Percentiles rank a stretch among this genome's conserved stretches.
Evolutionary conservation across 2,329 filamentous ascomycete genomes (phyloP).

Genomic region (Pseudogymnoascus sp.): DNA sequence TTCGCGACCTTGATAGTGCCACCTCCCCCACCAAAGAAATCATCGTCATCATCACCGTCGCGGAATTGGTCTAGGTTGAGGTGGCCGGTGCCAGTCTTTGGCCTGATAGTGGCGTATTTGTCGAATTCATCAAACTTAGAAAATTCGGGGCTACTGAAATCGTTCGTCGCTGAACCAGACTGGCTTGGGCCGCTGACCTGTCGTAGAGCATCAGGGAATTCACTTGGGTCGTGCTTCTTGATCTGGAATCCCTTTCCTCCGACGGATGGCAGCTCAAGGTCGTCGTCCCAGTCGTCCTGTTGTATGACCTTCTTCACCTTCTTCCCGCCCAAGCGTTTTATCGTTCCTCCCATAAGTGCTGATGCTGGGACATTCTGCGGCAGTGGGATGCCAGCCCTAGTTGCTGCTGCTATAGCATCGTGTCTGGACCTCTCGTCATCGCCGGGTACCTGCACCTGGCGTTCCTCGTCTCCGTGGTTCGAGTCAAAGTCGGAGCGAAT

Average conservation of each 20-base stretch:
- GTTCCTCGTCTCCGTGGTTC: conserved; percentile 72
- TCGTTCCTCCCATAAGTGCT: conserved; percentile 83
- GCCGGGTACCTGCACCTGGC: conserved; percentile 74
- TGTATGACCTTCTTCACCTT: conserved; percentile 65
- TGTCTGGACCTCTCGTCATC: conserved; percentile 77
- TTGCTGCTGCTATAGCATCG: conserved; percentile 80
- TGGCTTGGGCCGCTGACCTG: conserved; percentile 30
- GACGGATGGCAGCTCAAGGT: conserved; percentile 58
- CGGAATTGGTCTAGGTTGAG: conserved; percentile 57
- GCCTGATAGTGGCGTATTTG: conserved; percentile 20
- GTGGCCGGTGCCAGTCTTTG: conserved; percentile 29
- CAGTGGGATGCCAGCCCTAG: conserved; percentile 83
- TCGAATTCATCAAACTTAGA: neutral
- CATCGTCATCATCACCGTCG: conserved; percentile 53
- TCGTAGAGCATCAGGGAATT: conserved; percentile 56
- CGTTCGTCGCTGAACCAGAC: conserved; percentile 43
- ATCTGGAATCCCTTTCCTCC: conserved; percentile 53
- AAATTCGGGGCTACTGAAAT: conserved; percentile 20
- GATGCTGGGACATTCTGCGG: conserved; percentile 80
- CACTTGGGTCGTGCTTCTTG: conserved; percentile 50
- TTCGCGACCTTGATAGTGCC: conserved; percentile 63
- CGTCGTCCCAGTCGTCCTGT: conserved; percentile 77
- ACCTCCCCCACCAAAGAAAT: conserved; percentile 54
- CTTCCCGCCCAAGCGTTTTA: conserved; percentile 74
- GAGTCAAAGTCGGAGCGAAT: conserved; percentile 77